phyloP scores from a whole-genome alignment of 495 filamentous ascomycete genomes.

The Aspergillus heteromorphus region DNA sequence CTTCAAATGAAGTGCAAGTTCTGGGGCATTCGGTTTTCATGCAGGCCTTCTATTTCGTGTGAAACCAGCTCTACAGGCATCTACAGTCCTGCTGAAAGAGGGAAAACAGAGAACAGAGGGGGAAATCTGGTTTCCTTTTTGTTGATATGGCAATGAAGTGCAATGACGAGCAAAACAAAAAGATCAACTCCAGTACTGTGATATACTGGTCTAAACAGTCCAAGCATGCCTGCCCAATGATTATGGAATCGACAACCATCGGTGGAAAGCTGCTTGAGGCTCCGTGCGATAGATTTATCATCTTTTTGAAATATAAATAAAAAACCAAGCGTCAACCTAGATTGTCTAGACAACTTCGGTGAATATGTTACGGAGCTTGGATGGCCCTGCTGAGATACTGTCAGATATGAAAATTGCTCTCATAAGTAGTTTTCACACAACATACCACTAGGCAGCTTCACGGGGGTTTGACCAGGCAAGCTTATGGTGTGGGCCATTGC shows the following conservation, averaged over 20 bases:
- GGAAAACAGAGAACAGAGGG: neutral
- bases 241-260: conserved; percentile 18
- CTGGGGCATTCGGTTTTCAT: neutral
- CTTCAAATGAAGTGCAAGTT: no score
- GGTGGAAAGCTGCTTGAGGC: conserved; percentile 21
- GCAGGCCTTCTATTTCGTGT: neutral
- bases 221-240: conserved; percentile 19
- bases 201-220: conserved; percentile 16
- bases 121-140: neutral
- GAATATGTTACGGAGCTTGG: conserved; percentile 38
- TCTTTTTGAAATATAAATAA: conserved; percentile 23
- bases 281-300: conserved; percentile 29
- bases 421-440: neutral
- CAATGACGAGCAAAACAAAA: conserved; percentile 9
- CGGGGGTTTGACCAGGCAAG: conserved; percentile 28
- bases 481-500: conserved; percentile 26
- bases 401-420: neutral
- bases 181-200: conserved; percentile 13
- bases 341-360: conserved; percentile 24
- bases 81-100: neutral
- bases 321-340: conserved; percentile 27
- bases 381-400: conserved; percentile 30
- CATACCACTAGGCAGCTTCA: conserved; percentile 38
- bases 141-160: conserved; percentile 5
- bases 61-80: neutral